Evolutionary conservation across 2,329 filamentous ascomycete genomes (phyloP), one percentile per base, ranked within the genome.

Genomic region (Neofusicoccum umdonicola): DNA sequence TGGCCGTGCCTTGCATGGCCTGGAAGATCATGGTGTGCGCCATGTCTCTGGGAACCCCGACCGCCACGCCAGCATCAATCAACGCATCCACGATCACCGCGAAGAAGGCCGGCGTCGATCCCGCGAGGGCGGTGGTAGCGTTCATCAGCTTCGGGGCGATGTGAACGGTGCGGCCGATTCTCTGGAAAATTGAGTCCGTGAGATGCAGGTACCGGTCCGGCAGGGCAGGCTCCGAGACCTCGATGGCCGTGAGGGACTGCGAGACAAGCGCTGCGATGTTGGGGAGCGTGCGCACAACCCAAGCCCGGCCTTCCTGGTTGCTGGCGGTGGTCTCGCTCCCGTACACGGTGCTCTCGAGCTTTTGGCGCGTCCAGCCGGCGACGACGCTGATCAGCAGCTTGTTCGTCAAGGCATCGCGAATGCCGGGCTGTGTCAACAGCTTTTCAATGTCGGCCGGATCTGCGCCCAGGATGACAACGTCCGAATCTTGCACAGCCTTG

Each of bases 341-440:
- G 11, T 79, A 77, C 0, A 82, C 69, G 3, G 71, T 73, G 2
- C 66, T 58, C 65, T 81, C 78, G 1, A 84, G 69, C 54, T 75
- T 74, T 17, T 73, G 68, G 39, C 76, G 74, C 0, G 80, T 78
- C 80, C 80, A 84, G 0, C 83, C 83, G 0, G 83, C 83, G 0
- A 78, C 80, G 0, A 85, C 78, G 67, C 82, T 85, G 70, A 85
- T 81, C 11, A 85, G 65, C 1, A 85, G 74, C 67, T 85, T 85
- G 4, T 73, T 70, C 0, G 71, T 68, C 0, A 85, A 62, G 0
- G 79, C 80, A 4, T 80, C 74, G 0, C 67, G 57, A 2, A 84
- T 68, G 0, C 77, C 78, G 0, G 76, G 69, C 45, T 79, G 70
- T 0, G 68, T 71, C 4, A 85, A 68, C 0, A 80, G 76, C 0